Evolutionary conservation across 2,329 filamentous ascomycete species (phyloP).

Genomic region (Neopestalotiopsis clavispora): DNA sequence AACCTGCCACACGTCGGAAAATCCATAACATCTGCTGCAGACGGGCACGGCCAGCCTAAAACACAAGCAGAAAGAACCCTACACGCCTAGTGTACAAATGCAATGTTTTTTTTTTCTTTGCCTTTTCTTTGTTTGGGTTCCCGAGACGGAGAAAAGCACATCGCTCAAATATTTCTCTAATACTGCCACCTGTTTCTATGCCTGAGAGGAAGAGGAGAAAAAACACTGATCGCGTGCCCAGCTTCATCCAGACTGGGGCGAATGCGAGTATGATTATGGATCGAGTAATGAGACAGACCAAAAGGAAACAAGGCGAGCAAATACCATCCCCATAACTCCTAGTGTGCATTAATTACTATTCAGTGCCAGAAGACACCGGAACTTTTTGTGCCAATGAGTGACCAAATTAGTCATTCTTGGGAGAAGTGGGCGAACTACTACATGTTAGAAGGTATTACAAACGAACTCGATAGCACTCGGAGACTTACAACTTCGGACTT

Average conservation of each 20-base stretch:
- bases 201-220: background rate
- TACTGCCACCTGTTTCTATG: constrained; percentile 11
- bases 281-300: background rate
- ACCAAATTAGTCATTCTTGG: constrained; percentile 29
- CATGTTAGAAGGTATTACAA: constrained; percentile 15
- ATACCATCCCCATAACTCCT: constrained; percentile 17
- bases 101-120: background rate
- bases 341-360: constrained; percentile 20
- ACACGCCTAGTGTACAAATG: constrained; percentile 13
- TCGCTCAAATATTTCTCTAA: constrained; percentile 4
- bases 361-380: constrained; percentile 11
- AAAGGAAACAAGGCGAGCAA: background rate
- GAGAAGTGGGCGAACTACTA: constrained; percentile 38
- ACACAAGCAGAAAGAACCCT: background rate
- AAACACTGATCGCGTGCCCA: background rate
- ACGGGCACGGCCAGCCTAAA: background rate
- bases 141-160: background rate
- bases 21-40: background rate
- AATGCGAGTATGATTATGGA: constrained; percentile 10
- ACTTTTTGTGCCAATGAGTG: background rate
- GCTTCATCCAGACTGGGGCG: background rate
- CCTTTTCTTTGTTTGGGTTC: constrained; percentile 5
- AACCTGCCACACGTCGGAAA: background rate
- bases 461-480: constrained; percentile 35
- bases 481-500: constrained; percentile 48